A percentile compares a stretch with the other conserved stretches of the same genome.
These are phyloP conservation scores for Leishmania aethiopica DNA, from an alignment of 208 protist species.

Conservation along the genomic window DNA sequence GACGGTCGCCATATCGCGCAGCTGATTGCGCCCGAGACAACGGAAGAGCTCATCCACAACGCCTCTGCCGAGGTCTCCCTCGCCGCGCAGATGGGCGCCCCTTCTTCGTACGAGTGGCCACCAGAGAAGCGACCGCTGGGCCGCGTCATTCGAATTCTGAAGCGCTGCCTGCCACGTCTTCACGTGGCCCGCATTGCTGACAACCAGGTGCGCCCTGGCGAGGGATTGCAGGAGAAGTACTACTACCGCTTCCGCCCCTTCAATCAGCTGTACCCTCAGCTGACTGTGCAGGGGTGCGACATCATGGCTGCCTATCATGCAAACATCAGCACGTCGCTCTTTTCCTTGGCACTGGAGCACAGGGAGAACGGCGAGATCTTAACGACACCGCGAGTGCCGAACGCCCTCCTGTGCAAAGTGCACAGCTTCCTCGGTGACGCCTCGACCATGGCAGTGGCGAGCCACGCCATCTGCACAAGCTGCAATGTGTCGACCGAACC, in stretches of 20 bases:
- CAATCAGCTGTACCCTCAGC: constrained; percentile 61
- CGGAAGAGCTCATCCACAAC: background rate
- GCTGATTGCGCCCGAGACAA: constrained; percentile 28
- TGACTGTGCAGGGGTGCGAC: constrained; percentile 61
- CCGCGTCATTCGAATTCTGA: constrained; percentile 49
- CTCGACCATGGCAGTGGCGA: constrained; percentile 47
- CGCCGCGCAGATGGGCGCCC: constrained; percentile 29
- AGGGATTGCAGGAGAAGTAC: constrained; percentile 39
- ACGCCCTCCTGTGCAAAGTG: constrained; percentile 38
- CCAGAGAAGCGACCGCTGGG: constrained; percentile 33
- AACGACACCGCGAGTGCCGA: constrained; percentile 11
- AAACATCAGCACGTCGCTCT: constrained; percentile 42
- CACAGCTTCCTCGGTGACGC: constrained; percentile 40
- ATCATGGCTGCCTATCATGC: constrained; percentile 48
- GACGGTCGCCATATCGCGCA: constrained; percentile 59
- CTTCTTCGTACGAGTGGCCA: constrained; percentile 36
- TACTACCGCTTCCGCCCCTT: constrained; percentile 73
- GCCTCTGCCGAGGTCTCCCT: constrained; percentile 34
- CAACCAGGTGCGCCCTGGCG: constrained; percentile 34
- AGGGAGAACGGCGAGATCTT: constrained; percentile 13
- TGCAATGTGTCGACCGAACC: constrained; percentile 39
- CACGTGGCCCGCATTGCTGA: constrained; percentile 50
- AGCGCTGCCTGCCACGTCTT: constrained; percentile 38
- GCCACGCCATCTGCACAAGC: constrained; percentile 50
- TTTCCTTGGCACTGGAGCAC: constrained; percentile 45